Evolutionary conservation across 2,329 filamentous ascomycete species (phyloP), one percentile per base, ranked within the genome.

Genomic region (Aspergillus fischeri): DNA sequence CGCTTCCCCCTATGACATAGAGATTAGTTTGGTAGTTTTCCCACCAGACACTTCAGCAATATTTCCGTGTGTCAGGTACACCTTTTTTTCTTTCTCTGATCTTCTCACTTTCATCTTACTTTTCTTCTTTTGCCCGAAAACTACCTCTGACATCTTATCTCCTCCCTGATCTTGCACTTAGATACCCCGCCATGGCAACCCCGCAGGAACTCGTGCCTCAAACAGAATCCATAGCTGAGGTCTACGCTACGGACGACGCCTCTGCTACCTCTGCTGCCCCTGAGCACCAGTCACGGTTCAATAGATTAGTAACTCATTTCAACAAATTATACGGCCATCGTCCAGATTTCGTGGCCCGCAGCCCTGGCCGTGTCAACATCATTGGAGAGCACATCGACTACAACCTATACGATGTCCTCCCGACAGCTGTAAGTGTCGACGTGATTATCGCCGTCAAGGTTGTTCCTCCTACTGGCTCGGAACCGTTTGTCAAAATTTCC

Each of bases 341-440:
- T 17, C 86, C 92, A 42, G 83, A 89, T 58, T 97, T 96, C 68
- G 86, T 97, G 21, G 85, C 93, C 9, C 87, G 94, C 61, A 96
- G 92, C 55, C 94, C 94, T 1, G 94, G 94, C 59, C 86, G 94
- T 64, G 94, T 99, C 64, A 97, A 97, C 79, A 94, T 99, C 70
- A 97, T 99, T 72, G 94, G 94, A 74, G 94, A 99, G 82, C 94
- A 99, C 79, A 96, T 99, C 69, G 94, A 99, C 79, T 99, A 99
- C 79, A 96, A 91, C 14, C 85, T 99, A 21, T 99, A 97, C 80
- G 88, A 94, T 66, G 92, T 97, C 58, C 82, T 99, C 25, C 94
- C 94, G 53, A 97, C 97, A 86, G 94, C 93, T 61, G 92, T 97
- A 64, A 91, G 90, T 5, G 90, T 91, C 61, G 94, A 99, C 75